phyloP scores from a whole-genome alignment of 306 rosid genomes.

The Quercus suber region DNA sequence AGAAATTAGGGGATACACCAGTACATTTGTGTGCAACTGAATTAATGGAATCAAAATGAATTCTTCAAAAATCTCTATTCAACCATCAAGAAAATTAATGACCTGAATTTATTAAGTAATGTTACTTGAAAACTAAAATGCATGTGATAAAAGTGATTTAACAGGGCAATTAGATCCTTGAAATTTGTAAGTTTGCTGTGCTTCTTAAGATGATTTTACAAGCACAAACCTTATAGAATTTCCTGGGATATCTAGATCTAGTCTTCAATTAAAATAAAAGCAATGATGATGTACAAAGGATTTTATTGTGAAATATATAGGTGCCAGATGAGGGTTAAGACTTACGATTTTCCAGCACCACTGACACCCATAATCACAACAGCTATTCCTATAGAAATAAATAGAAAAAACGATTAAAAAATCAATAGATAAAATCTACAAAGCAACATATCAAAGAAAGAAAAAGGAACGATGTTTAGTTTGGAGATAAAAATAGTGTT shows the following conservation, averaged over 20 bases:
- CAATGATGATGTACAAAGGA: background rate
- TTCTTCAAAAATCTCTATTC: background rate
- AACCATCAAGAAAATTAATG: background rate
- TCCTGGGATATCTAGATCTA: background rate
- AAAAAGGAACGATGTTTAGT: background rate
- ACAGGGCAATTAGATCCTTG: background rate
- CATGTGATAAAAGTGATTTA: background rate
- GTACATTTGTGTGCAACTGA: background rate
- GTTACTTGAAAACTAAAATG: background rate
- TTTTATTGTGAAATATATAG: background rate
- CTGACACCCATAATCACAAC: conserved; percentile 79
- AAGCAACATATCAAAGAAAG: background rate
- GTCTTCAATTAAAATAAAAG: background rate
- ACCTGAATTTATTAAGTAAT: background rate
- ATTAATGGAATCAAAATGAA: background rate
- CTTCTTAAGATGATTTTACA: background rate
- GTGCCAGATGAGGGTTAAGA: background rate
- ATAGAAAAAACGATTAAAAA: background rate
- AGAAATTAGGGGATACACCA: background rate
- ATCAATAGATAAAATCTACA: background rate
- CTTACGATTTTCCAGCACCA: conserved; percentile 90
- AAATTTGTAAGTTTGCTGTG: background rate
- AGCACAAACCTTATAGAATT: background rate
- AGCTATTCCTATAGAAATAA: conserved; percentile 28
- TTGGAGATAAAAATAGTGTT: background rate